phyloP scores from a whole-genome alignment of 176 grass and related monocot species.

The Carex kokanica region DNA sequence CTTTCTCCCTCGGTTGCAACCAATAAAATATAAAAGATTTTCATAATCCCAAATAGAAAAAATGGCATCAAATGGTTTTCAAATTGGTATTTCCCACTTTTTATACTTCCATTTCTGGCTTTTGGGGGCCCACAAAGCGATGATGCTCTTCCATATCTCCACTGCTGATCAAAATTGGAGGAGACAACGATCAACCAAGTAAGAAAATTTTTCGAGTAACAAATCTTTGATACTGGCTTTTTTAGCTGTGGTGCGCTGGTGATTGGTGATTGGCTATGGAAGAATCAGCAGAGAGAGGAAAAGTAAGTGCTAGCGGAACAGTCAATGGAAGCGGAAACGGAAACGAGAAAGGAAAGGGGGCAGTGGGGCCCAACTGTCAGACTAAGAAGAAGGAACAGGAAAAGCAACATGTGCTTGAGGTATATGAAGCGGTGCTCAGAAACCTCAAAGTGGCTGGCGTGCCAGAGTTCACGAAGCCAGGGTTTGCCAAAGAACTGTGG shows the following conservation, averaged over 20 bases:
- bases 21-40: neutral
- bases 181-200: neutral
- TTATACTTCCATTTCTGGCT: neutral
- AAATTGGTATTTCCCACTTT: neutral
- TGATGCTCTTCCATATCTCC: conserved; percentile 5
- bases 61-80: neutral
- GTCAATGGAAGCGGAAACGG: neutral
- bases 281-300: conserved; percentile 11
- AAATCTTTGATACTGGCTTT: conserved; percentile 8
- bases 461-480: conserved; percentile 2
- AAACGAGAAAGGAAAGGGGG: neutral
- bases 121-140: neutral
- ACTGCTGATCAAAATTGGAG: neutral
- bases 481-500: conserved; percentile 28
- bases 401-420: conserved; percentile 13
- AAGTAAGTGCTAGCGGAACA: neutral
- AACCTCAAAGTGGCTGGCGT: conserved; percentile 7
- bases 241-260: neutral
- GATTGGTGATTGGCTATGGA: conserved; percentile 23
- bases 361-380: neutral
- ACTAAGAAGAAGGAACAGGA: neutral
- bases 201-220: neutral
- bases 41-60: neutral
- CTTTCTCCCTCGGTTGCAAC: neutral
- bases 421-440: conserved; percentile 22